These are phyloP conservation scores for Cucurbitaria berberidis DNA, from an alignment of 2,329 filamentous ascomycete genomes.

Conservation along the genomic window DNA sequence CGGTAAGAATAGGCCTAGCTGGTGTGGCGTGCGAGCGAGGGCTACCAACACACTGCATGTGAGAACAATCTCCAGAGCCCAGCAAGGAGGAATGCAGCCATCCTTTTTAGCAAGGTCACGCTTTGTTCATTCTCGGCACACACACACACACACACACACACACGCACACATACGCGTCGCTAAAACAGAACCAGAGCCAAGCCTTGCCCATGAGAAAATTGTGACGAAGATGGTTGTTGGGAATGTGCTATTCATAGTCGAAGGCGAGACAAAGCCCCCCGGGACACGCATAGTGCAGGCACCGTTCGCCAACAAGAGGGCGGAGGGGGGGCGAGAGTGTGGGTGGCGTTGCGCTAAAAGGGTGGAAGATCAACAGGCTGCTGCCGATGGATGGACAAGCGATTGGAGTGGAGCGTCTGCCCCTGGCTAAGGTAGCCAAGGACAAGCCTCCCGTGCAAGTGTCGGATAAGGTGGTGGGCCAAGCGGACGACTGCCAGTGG, in stretches of 20 bases:
- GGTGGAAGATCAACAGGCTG: conserved; percentile 3
- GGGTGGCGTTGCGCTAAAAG: background rate
- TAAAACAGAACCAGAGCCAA: too few relatives aligned
- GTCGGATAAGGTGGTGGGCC: conserved; percentile 24
- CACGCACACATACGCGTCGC: background rate
- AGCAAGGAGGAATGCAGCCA: background rate
- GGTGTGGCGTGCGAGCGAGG: background rate
- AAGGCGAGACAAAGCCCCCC: background rate
- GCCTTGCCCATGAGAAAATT: background rate
- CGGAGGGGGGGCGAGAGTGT: conserved; percentile 1
- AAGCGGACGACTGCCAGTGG: conserved; percentile 14
- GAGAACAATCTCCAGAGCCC: background rate
- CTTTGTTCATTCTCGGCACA: background rate
- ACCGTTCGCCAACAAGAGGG: conserved; percentile 1
- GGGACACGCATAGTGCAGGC: background rate
- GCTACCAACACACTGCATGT: background rate
- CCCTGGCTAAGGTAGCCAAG: conserved; percentile 21
- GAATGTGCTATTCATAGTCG: background rate
- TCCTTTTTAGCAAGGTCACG: background rate
- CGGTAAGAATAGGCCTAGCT: background rate
- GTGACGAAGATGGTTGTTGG: background rate
- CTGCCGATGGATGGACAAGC: conserved; percentile 15
- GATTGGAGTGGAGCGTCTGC: conserved; percentile 6
- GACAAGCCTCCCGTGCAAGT: conserved; percentile 1
- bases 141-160: too few relatives aligned